Percentiles rank a stretch among this genome's conserved stretches.
Conservation (phyloP, 495 filamentous ascomycete species). For the Glarea lozoyensis region DNA sequence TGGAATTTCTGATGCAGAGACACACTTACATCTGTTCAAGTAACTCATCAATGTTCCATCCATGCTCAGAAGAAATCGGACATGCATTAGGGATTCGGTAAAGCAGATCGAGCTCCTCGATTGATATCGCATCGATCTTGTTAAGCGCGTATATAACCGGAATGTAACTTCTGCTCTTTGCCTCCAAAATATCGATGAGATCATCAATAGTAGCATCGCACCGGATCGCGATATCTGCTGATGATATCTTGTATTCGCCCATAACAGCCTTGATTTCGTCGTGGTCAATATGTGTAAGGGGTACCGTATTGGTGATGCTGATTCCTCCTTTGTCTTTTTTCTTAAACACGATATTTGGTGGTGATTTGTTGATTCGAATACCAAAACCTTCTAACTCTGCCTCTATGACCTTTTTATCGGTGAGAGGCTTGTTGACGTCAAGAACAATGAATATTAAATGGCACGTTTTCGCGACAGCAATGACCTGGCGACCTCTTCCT, state of each 20-base stretch:
- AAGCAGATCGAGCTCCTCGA: slow-evolving; percentile 91
- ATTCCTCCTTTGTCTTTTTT: slow-evolving; percentile 99
- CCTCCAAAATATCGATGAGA: slow-evolving; percentile 91
- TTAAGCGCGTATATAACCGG: slow-evolving; percentile 97
- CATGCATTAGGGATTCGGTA: slow-evolving; percentile 96
- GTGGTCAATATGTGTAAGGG: slow-evolving; percentile 82
- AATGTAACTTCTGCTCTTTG: slow-evolving; percentile 91
- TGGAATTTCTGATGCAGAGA: neutral
- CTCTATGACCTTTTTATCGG: slow-evolving; percentile 95
- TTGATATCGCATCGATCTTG: slow-evolving; percentile 97
- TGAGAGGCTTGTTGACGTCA: slow-evolving; percentile 96
- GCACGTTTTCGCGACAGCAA: slow-evolving; percentile 97
- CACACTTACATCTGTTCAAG: slow-evolving; percentile 74
- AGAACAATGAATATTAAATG: slow-evolving; percentile 98
- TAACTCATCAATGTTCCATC: slow-evolving; percentile 96
- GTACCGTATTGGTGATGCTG: slow-evolving; percentile 85
- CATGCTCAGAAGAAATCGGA: slow-evolving; percentile 95
- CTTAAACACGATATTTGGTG: slow-evolving; percentile 94
- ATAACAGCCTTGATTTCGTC: slow-evolving; percentile 98
- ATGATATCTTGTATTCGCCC: slow-evolving; percentile 91
- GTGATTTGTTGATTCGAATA: slow-evolving; percentile 93
- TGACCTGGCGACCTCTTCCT: slow-evolving; percentile 95
- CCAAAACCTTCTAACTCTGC: slow-evolving; percentile 96
- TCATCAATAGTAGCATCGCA: slow-evolving; percentile 84
- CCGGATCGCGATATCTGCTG: slow-evolving; percentile 95